A percentile compares a stretch with the other conserved stretches of the same genome.
Evolutionary conservation across 148 eudicot species (phyloP).

Genomic region (Vaccinium darrowii): DNA sequence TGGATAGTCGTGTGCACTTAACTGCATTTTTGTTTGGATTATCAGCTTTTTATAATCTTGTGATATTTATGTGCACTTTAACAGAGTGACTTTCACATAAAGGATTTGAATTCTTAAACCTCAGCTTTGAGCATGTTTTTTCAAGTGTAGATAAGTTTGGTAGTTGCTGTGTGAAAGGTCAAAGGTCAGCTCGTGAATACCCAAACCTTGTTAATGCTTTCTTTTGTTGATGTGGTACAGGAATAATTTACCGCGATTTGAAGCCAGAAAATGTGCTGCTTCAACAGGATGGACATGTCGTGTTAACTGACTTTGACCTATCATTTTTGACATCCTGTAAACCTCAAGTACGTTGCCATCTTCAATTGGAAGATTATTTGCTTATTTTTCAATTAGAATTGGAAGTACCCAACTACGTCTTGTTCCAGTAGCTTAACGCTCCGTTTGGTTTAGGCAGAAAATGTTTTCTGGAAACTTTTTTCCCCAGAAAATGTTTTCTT

Average conservation of each 20-base stretch:
- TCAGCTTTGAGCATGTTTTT: slow-evolving; percentile 5
- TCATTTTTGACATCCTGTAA: slow-evolving; percentile 76
- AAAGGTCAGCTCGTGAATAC: neutral
- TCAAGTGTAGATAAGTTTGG: neutral
- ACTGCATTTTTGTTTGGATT: neutral
- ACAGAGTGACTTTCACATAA: neutral
- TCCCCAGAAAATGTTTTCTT: no score
- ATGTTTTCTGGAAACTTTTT: no score
- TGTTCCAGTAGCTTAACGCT: neutral
- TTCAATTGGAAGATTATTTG: neutral
- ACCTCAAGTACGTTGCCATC: slow-evolving; percentile 64
- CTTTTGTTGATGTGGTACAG: slow-evolving; percentile 38
- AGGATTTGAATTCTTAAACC: neutral
- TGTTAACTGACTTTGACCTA: slow-evolving; percentile 92
- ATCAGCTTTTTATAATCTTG: neutral
- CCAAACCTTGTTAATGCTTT: slow-evolving; percentile 8
- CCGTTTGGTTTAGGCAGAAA: no score
- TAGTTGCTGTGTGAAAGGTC: neutral
- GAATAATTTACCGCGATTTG: slow-evolving; percentile 88
- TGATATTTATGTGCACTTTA: neutral
- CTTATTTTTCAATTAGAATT: slow-evolving; percentile 1
- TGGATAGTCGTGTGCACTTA: neutral
- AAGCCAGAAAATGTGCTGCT: slow-evolving; percentile 95
- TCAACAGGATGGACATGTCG: slow-evolving; percentile 79
- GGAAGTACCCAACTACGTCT: slow-evolving; percentile 1